Evolutionary conservation across 768 basidiomycete species (phyloP).

Genomic region (Amanita pallidorosea): DNA sequence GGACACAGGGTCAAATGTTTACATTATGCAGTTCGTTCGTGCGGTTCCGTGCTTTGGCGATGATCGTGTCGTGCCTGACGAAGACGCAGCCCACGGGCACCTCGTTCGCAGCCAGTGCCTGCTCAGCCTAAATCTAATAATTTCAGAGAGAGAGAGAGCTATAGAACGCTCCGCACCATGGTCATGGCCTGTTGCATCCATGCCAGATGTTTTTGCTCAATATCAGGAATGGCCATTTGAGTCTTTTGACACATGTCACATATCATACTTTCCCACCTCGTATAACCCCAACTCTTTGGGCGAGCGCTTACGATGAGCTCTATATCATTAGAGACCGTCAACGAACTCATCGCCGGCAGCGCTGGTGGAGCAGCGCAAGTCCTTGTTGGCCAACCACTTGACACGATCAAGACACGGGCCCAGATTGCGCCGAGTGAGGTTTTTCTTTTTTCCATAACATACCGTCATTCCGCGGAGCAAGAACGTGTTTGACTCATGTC

Average conservation of each 20-base stretch:
- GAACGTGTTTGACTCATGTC: slow-evolving; percentile 3
- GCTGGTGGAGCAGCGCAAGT: slow-evolving; percentile 93
- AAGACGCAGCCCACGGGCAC: slow-evolving; percentile 98
- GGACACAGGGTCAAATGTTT: slow-evolving; percentile 3
- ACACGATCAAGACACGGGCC: slow-evolving; percentile 82
- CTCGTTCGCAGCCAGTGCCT: slow-evolving; percentile 76
- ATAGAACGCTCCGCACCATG: slow-evolving; percentile 45
- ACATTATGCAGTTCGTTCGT: slow-evolving; percentile 95
- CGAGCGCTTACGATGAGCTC: not conserved
- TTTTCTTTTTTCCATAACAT: not conserved
- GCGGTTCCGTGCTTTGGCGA: slow-evolving; percentile 83
- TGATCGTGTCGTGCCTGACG: slow-evolving; percentile 62
- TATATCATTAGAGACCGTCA: slow-evolving; percentile 33
- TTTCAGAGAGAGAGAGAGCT: not conserved
- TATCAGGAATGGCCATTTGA: not conserved
- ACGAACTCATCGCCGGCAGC: slow-evolving; percentile 82
- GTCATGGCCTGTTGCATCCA: slow-evolving; percentile 82
- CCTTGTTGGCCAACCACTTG: slow-evolving; percentile 85
- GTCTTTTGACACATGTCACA: too few species aligned
- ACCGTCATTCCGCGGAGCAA: not conserved
- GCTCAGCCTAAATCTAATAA: slow-evolving; percentile 47
- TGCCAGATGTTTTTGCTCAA: slow-evolving; percentile 20
- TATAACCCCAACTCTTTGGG: not conserved
- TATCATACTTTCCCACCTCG: not conserved
- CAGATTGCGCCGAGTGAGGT: slow-evolving; percentile 74